Percentiles rank a stretch among this genome's conserved stretches.
Evolutionary conservation across 495 filamentous ascomycete genomes (phyloP).

Genomic region (Tirmania nivea): DNA sequence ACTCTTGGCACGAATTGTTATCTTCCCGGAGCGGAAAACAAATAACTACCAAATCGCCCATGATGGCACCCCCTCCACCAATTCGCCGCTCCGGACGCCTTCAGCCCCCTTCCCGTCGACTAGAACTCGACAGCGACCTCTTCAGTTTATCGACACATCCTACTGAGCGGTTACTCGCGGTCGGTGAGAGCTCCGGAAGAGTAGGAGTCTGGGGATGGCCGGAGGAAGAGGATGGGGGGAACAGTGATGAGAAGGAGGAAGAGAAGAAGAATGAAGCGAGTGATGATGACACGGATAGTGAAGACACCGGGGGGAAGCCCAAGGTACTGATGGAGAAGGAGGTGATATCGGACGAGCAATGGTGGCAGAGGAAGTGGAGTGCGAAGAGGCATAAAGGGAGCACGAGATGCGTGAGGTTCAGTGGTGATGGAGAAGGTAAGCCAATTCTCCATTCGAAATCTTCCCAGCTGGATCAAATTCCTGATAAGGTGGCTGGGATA

Average conservation of each 20-base stretch:
- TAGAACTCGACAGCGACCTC: constrained; percentile 32
- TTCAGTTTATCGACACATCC: constrained; percentile 81
- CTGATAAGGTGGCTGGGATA: no score
- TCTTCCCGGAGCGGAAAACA: no score
- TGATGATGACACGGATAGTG: no score
- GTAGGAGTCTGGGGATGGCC: constrained; percentile 74
- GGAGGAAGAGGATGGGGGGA: constrained; percentile 7
- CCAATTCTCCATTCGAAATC: no score
- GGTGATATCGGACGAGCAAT: no score
- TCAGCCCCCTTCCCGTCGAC: not conserved
- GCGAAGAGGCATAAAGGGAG: constrained; percentile 83
- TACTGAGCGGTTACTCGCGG: constrained; percentile 54
- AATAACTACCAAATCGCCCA: not conserved
- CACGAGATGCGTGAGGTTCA: constrained; percentile 59
- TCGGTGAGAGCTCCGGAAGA: constrained; percentile 66
- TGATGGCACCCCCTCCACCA: not conserved
- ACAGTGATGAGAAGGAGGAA: constrained; percentile 17
- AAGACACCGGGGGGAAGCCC: no score
- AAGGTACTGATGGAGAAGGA: no score
- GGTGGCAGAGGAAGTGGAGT: constrained; percentile 32
- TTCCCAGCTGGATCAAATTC: no score
- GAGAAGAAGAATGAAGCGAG: no score
- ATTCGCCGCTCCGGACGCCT: not conserved
- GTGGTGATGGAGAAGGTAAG: constrained; percentile 39
- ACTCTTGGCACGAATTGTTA: no score